Conservation (phyloP, 257 asterid genomes). For the Capsicum rhomboideum region DNA sequence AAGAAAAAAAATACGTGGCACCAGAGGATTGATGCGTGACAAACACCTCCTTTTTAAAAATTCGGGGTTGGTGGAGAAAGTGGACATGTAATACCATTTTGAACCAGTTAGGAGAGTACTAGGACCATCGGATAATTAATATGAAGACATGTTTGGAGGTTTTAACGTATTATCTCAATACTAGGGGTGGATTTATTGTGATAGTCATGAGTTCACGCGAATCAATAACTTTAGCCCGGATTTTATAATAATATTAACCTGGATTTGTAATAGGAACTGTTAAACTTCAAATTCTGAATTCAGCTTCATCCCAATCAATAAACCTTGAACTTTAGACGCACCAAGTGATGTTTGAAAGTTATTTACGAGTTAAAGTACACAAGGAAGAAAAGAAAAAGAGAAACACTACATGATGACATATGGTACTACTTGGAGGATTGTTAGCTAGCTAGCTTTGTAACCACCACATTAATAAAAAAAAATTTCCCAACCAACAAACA, state of each 20-base stretch:
- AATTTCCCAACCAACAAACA: not conserved
- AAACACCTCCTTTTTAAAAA: not conserved
- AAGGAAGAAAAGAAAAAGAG: not conserved
- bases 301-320: not conserved
- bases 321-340: not conserved
- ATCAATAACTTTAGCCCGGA: too few relatives aligned
- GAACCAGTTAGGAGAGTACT: not conserved
- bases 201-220: not conserved
- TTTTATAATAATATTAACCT: not conserved
- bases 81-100: not conserved
- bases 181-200: not conserved
- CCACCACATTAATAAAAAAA: not conserved
- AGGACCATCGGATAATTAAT: not conserved
- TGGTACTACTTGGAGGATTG: not conserved
- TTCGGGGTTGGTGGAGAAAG: not conserved
- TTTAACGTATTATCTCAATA: not conserved
- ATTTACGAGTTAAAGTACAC: not conserved
- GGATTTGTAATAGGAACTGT: not conserved
- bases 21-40: not conserved
- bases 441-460: not conserved
- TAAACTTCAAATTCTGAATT: too few relatives aligned
- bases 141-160: not conserved
- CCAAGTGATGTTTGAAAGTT: not conserved
- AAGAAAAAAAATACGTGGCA: not conserved
- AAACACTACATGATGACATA: not conserved